Percentiles rank a stretch among this genome's conserved stretches.
Conservation (phyloP, 495 filamentous ascomycete species). For the Penicillium samsonianum region DNA sequence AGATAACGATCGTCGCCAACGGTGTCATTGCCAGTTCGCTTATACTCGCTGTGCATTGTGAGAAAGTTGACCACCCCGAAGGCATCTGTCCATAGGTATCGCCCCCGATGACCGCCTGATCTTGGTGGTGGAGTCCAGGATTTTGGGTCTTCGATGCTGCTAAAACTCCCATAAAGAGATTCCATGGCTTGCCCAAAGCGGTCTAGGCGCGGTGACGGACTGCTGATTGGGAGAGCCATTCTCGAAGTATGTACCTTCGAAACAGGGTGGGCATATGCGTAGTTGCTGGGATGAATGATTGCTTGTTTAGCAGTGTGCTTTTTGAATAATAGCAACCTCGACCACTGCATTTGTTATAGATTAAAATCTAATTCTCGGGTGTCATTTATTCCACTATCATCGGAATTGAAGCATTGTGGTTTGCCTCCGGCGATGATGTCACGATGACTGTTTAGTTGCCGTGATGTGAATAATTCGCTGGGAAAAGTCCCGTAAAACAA, state of each 20-base stretch:
- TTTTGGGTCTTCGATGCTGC: conserved; percentile 30
- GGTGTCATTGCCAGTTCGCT: conserved; percentile 1
- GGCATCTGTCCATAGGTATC: conserved; percentile 70
- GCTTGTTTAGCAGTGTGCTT: neutral
- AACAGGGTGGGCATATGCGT: neutral
- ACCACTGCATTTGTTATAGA: conserved; percentile 16
- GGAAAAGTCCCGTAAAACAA: neutral
- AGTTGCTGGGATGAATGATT: neutral
- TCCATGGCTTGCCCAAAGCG: conserved; percentile 43
- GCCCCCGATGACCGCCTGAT: conserved; percentile 63
- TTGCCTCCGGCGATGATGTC: conserved; percentile 30
- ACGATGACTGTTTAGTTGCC: conserved; percentile 33
- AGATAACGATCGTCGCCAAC: conserved; percentile 46
- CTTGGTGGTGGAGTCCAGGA: conserved; percentile 48
- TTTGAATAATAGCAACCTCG: neutral
- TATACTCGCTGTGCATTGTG: conserved; percentile 53
- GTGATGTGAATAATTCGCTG: conserved; percentile 22
- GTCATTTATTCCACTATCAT: neutral
- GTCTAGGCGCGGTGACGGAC: conserved; percentile 32
- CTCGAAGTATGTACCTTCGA: conserved; percentile 6
- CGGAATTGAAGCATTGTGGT: conserved; percentile 1
- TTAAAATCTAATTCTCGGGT: neutral
- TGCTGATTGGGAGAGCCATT: conserved; percentile 29
- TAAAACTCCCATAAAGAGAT: conserved; percentile 43
- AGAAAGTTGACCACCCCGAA: conserved; percentile 70